phyloP scores from a whole-genome alignment of 2,329 filamentous ascomycete species.

The Epichloe hybrida region DNA sequence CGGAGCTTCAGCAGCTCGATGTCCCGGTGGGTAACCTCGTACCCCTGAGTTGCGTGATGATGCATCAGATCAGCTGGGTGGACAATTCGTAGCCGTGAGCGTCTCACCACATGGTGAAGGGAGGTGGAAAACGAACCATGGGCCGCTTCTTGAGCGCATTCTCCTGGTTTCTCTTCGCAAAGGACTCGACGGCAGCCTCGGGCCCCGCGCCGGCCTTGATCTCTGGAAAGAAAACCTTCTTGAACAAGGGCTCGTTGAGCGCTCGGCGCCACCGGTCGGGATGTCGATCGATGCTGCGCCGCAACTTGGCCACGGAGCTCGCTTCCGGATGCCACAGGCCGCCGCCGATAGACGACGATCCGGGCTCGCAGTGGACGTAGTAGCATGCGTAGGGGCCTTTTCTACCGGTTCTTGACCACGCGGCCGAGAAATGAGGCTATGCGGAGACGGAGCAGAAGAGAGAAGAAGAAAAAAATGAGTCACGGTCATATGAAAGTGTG shows the following conservation, averaged over 20 bases:
- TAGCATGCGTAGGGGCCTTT: conserved; percentile 84
- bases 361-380: conserved; percentile 71
- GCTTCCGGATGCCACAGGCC: conserved; percentile 72
- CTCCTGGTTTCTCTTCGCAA: conserved; percentile 54
- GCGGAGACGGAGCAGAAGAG: too few relatives aligned
- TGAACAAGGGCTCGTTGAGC: conserved; percentile 47
- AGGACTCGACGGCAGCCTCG: conserved; percentile 52
- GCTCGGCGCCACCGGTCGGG: conserved; percentile 56
- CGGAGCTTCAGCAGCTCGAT: conserved; percentile 69
- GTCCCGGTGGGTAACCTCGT: conserved; percentile 58
- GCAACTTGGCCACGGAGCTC: conserved; percentile 49
- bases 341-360: conserved; percentile 59
- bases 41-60: conserved; percentile 42
- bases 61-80: background rate
- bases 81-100: too few relatives aligned
- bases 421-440: conserved; percentile 68
- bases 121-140: conserved; percentile 41
- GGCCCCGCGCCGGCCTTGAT: conserved; percentile 18
- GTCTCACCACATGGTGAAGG: background rate
- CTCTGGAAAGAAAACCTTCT: conserved; percentile 47
- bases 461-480: background rate
- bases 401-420: conserved; percentile 74
- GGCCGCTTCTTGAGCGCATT: conserved; percentile 75
- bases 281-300: conserved; percentile 61
- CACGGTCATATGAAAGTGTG: too few relatives aligned